Evolutionary conservation across 2,329 filamentous ascomycete genomes (phyloP).

Genomic region (Apiospora hydei): DNA sequence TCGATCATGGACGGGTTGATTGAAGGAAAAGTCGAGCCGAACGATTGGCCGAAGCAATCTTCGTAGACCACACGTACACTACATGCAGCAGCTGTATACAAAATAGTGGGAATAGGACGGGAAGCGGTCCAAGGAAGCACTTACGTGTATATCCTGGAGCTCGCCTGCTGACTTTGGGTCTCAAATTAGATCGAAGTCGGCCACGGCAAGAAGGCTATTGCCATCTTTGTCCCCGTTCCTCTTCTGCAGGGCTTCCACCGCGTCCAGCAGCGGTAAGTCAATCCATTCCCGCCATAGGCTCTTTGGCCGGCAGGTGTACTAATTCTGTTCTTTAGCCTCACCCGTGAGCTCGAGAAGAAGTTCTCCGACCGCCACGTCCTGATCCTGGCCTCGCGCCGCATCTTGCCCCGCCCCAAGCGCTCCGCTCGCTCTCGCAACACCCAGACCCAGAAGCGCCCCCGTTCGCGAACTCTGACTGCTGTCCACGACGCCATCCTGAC

Average conservation of each 20-base stretch:
- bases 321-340: slow-evolving; percentile 69
- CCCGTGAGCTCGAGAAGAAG: slow-evolving; percentile 99
- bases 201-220: slow-evolving; percentile 99
- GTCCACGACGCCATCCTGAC: slow-evolving; percentile 98
- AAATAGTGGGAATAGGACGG: slow-evolving; percentile 70
- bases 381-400: slow-evolving; percentile 98
- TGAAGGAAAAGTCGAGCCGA: slow-evolving; percentile 30
- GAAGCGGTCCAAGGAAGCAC: slow-evolving; percentile 75
- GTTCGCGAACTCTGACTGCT: slow-evolving; percentile 95
- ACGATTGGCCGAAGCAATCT: slow-evolving; percentile 32
- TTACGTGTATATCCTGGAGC: slow-evolving; percentile 65
- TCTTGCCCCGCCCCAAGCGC: slow-evolving; percentile 97
- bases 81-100: slow-evolving; percentile 35
- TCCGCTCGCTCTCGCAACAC: slow-evolving; percentile 95
- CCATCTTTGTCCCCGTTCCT: slow-evolving; percentile 99
- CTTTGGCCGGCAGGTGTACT: not conserved
- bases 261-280: slow-evolving; percentile 96
- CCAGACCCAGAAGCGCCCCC: slow-evolving; percentile 98
- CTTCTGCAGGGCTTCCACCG: slow-evolving; percentile 99
- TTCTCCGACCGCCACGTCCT: slow-evolving; percentile 99
- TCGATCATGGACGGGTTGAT: slow-evolving; percentile 17
- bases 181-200: slow-evolving; percentile 94
- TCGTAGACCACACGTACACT: slow-evolving; percentile 32
- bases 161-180: slow-evolving; percentile 78
- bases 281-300: not conserved